Evolutionary conservation across 73 alveolate species (phyloP).

Genomic region (Tetrahymena thermophila): DNA sequence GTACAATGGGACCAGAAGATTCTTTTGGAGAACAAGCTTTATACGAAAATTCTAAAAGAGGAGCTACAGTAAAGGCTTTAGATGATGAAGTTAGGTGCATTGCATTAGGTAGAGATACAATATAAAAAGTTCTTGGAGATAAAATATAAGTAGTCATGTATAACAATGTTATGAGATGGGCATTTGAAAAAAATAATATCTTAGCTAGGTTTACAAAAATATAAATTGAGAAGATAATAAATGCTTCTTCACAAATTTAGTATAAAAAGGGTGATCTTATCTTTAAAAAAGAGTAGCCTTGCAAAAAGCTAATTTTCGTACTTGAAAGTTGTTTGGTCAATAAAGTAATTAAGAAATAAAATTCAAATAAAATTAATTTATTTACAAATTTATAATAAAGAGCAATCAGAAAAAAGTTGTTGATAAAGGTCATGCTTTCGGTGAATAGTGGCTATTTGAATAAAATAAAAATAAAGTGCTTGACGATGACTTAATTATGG

Average conservation of each 20-base stretch:
- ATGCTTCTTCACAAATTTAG: background rate
- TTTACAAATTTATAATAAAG: background rate
- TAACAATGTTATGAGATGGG: slow-evolving; percentile 42
- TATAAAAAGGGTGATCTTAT: slow-evolving; percentile 9
- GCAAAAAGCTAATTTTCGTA: background rate
- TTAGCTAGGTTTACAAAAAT: slow-evolving; percentile 13
- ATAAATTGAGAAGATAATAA: slow-evolving; percentile 8
- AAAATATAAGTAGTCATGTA: slow-evolving; percentile 22
- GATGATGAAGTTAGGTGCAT: slow-evolving; percentile 40
- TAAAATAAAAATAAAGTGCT: background rate
- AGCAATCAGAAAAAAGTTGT: slow-evolving; percentile 9
- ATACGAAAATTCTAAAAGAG: slow-evolving; percentile 29
- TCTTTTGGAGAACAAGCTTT: slow-evolving; percentile 74
- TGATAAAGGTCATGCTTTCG: slow-evolving; percentile 22
- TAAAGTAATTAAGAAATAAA: background rate
- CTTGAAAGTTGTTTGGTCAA: slow-evolving; percentile 20
- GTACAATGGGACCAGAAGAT: slow-evolving; percentile 69
- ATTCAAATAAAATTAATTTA: background rate
- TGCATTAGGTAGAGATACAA: slow-evolving; percentile 33
- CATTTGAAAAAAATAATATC: slow-evolving; percentile 14
- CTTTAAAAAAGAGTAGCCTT: background rate
- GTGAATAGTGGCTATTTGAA: background rate
- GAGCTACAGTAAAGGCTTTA: slow-evolving; percentile 42
- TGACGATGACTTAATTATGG: slow-evolving; percentile 12
- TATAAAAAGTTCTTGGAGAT: slow-evolving; percentile 27